These are phyloP conservation scores for Dunaliella primolecta DNA, from an alignment of 139 green algal species.

Conservation along the genomic window DNA sequence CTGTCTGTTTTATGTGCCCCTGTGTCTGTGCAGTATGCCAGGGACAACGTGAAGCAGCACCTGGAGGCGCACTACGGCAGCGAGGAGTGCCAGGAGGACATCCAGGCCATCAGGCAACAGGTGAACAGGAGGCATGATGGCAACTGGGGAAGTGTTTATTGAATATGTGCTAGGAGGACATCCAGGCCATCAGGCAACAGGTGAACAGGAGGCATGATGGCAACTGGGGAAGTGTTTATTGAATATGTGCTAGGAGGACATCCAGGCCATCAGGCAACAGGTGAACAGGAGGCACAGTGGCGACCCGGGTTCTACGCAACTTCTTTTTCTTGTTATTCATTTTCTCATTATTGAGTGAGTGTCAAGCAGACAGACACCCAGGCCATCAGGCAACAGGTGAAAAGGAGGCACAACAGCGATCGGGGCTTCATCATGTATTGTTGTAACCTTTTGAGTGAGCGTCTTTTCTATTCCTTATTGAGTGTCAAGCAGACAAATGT, in stretches of 20 bases:
- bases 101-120: slow-evolving; percentile 65
- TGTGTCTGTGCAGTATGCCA: slow-evolving; percentile 64
- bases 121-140: slow-evolving; percentile 26
- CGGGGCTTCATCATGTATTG: too few species aligned
- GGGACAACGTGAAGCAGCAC: slow-evolving; percentile 46
- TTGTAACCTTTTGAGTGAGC: background rate
- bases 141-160: too few species aligned
- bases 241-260: slow-evolving; percentile 63
- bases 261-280: background rate
- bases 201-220: background rate
- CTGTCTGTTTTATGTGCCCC: too few species aligned
- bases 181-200: background rate
- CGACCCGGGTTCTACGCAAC: too few species aligned
- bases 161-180: slow-evolving; percentile 63
- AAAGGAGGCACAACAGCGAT: background rate
- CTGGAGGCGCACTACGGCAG: slow-evolving; percentile 62
- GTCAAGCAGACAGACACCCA: slow-evolving; percentile 55
- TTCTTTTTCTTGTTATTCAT: background rate
- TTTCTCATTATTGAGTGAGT: too few species aligned
- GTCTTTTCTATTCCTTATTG: too few species aligned
- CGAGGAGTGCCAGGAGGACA: slow-evolving; percentile 62
- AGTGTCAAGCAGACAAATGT: too few species aligned
- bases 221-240: too few species aligned
- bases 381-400: background rate
- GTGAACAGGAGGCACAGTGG: background rate